Evolutionary conservation across 2,329 filamentous ascomycete species (phyloP).

Genomic region (Aspergillus pseudoglaucus): DNA sequence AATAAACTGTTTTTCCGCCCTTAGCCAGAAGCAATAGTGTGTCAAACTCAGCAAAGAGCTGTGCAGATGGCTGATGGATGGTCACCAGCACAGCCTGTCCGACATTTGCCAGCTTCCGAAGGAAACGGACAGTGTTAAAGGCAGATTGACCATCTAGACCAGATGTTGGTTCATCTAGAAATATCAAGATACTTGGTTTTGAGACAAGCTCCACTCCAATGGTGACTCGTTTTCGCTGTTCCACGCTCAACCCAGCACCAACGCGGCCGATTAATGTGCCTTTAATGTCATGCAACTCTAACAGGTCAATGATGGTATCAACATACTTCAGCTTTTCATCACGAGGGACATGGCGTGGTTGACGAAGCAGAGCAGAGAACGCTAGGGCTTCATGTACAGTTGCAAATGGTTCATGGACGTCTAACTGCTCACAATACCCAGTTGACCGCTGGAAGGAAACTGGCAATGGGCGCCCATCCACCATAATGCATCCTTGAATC

Average conservation of each 20-base stretch:
- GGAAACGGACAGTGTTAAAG: conserved; percentile 59
- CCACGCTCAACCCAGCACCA: conserved; percentile 48
- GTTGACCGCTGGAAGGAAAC: conserved; percentile 60
- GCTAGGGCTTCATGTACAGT: conserved; percentile 60
- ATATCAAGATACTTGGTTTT: conserved; percentile 60
- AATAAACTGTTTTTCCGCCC: conserved; percentile 66
- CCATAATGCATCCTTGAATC: conserved; percentile 57
- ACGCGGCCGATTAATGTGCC: conserved; percentile 54
- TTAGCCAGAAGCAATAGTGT: conserved; percentile 61
- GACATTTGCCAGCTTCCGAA: conserved; percentile 57
- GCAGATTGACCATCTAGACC: conserved; percentile 63
- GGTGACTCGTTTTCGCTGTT: conserved; percentile 62
- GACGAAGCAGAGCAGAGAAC: conserved; percentile 59
- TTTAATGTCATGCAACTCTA: conserved; percentile 57
- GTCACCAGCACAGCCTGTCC: conserved; percentile 66
- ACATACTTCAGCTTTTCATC: conserved; percentile 60
- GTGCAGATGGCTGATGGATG: conserved; percentile 62
- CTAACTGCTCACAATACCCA: conserved; percentile 63
- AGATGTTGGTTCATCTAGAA: conserved; percentile 64
- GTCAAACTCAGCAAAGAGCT: conserved; percentile 64
- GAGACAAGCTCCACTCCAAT: conserved; percentile 67
- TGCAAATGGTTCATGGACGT: conserved; percentile 60
- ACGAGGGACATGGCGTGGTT: conserved; percentile 45
- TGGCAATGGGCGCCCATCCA: conserved; percentile 56
- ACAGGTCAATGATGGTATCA: conserved; percentile 56